Evolutionary conservation across 2,329 filamentous ascomycete species (phyloP).

Genomic region (Coniochaeta sp.): DNA sequence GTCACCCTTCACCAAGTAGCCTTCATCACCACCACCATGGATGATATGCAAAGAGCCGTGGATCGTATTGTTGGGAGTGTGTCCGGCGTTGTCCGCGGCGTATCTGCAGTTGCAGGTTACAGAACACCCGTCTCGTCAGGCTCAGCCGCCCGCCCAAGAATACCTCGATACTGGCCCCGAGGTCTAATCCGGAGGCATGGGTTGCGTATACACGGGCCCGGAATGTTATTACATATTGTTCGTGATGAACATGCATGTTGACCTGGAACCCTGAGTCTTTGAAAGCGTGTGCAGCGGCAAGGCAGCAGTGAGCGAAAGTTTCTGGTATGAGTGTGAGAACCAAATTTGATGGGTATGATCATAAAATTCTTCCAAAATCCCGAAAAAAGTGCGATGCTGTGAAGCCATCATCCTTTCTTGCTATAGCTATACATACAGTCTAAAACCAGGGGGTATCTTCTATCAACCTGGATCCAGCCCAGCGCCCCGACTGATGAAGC

Average conservation of each 20-base stretch:
- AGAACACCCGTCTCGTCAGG: not conserved
- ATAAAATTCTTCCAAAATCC: not conserved
- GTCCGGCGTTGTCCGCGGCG: not conserved
- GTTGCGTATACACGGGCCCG: not conserved
- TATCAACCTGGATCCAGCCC: slow-evolving; percentile 21
- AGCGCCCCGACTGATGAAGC: slow-evolving; percentile 15
- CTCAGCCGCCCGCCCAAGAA: not conserved
- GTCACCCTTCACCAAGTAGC: not conserved
- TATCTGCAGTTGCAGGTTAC: not conserved
- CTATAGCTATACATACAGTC: slow-evolving; percentile 16
- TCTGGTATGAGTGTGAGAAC: not conserved
- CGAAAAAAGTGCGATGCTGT: slow-evolving; percentile 9
- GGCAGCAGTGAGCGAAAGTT: too few relatives aligned
- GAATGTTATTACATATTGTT: not conserved
- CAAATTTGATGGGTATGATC: not conserved
- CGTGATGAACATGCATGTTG: not conserved
- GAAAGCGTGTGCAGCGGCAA: not conserved
- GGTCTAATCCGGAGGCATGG: not conserved
- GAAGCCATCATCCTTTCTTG: slow-evolving; percentile 15
- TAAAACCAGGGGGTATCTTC: slow-evolving; percentile 23
- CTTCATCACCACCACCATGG: not conserved
- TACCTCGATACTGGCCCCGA: not conserved
- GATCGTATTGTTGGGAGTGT: not conserved
- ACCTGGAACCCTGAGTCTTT: not conserved
- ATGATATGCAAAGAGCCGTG: not conserved